Evolutionary conservation across 169 alveolate species (phyloP).

Genomic region (Pseudocohnilembus persalinus): DNA sequence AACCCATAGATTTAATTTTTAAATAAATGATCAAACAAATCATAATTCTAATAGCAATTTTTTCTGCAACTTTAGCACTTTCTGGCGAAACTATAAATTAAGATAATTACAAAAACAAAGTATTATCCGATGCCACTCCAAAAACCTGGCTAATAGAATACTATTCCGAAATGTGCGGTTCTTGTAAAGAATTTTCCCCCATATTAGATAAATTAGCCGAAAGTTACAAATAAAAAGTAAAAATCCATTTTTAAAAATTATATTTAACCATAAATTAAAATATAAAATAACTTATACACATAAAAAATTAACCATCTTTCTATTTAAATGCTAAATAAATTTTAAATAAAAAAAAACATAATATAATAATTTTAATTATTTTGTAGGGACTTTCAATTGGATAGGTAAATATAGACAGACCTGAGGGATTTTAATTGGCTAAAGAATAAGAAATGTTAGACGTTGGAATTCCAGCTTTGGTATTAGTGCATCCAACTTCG

Average conservation of each 20-base stretch:
- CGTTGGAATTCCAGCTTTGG: not conserved
- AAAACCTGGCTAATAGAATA: not conserved
- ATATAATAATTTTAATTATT: too few species aligned
- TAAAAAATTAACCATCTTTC: too few species aligned
- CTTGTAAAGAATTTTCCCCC: not conserved
- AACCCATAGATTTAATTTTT: too few species aligned
- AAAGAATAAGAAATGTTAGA: too few species aligned
- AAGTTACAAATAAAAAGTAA: not conserved
- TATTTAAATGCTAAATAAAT: not conserved
- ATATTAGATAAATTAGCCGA: not conserved
- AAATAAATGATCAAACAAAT: too few species aligned
- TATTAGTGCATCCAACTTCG: not conserved
- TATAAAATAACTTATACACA: too few species aligned
- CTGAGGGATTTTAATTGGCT: not conserved
- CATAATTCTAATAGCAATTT: too few species aligned
- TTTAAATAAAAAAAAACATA: too few species aligned
- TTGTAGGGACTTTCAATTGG: too few species aligned
- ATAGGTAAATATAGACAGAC: not conserved
- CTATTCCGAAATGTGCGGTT: not conserved
- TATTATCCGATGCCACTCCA: not conserved
- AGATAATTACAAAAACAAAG: not conserved
- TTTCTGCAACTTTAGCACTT: too few species aligned
- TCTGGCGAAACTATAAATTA: not conserved
- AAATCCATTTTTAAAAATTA: not conserved
- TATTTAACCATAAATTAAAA: too few species aligned